Percentiles rank a stretch among this genome's conserved stretches.
These are phyloP conservation scores for Scytalidium lignicola DNA, from an alignment of 2,329 filamentous ascomycete species.

Conservation along the genomic window DNA sequence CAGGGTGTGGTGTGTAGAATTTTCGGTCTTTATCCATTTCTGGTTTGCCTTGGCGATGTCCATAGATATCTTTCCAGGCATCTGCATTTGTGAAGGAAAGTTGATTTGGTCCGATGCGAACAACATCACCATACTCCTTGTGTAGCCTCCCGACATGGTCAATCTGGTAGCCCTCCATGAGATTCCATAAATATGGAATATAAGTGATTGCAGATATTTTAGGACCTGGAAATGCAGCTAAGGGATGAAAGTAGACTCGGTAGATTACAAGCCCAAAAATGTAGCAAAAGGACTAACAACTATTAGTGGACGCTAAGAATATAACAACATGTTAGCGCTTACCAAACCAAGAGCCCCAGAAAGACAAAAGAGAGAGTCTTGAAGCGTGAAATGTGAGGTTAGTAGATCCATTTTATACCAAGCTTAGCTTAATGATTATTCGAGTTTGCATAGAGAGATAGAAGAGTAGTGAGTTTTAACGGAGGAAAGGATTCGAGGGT, in stretches of 20 bases:
- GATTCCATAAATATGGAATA: not conserved
- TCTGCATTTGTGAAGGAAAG: conserved; percentile 22
- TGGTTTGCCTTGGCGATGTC: conserved; percentile 3
- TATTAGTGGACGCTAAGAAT: too few relatives aligned
- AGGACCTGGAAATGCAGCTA: not conserved
- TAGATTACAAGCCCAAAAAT: too few relatives aligned
- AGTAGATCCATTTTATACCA: too few relatives aligned
- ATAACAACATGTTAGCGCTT: too few relatives aligned
- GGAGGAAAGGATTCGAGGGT: too few relatives aligned
- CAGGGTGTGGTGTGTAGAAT: conserved; percentile 8
- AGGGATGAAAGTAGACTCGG: not conserved
- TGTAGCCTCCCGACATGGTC: not conserved
- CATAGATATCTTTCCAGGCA: conserved; percentile 26
- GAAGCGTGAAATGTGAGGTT: too few relatives aligned
- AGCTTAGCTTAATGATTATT: too few relatives aligned
- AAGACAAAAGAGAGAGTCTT: too few relatives aligned
- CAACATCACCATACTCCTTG: conserved; percentile 9
- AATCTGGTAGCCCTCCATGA: not conserved
- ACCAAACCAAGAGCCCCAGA: too few relatives aligned
- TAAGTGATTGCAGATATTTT: not conserved
- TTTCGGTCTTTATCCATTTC: conserved; percentile 17
- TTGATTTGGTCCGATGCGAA: conserved; percentile 21
- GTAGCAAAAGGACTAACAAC: too few relatives aligned
- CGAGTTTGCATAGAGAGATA: too few relatives aligned
- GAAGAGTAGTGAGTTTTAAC: too few relatives aligned